Percentiles rank a stretch among this genome's conserved stretches.
phyloP scores from a whole-genome alignment of 1,284 basidiomycete genomes.

The Irpex lacteus region DNA sequence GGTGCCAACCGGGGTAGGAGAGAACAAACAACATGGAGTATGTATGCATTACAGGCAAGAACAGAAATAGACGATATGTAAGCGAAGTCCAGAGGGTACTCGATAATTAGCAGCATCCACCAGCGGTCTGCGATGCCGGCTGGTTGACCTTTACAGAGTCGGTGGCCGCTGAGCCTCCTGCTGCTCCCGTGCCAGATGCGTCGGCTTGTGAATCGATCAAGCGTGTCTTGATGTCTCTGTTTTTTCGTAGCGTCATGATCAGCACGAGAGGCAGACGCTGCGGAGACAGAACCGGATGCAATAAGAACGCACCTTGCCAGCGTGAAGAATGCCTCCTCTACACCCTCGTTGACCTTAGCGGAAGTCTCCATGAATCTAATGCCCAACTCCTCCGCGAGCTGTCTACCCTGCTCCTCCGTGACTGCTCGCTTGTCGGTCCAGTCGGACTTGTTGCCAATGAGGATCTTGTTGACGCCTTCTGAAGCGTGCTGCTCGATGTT shows the following conservation, averaged over 20 bases:
- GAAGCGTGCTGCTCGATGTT: slow-evolving; percentile 99
- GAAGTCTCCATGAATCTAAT: slow-evolving; percentile 98
- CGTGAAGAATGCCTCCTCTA: slow-evolving; percentile 99
- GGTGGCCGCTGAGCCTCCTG: slow-evolving; percentile 45
- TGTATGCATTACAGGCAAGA: slow-evolving; percentile 10
- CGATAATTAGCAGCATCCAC: slow-evolving; percentile 57
- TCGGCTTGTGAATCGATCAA: slow-evolving; percentile 94
- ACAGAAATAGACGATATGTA: slow-evolving; percentile 4
- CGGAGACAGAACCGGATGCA: background rate
- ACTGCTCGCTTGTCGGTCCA: slow-evolving; percentile 97
- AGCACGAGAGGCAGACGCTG: background rate
- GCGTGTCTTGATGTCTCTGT: slow-evolving; percentile 93
- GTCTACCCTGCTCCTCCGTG: slow-evolving; percentile 79
- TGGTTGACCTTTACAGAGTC: slow-evolving; percentile 68
- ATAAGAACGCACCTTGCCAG: slow-evolving; percentile 75
- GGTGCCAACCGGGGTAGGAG: background rate
- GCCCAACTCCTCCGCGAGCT: slow-evolving; percentile 86
- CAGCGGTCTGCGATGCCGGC: slow-evolving; percentile 40
- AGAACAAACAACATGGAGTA: slow-evolving; percentile 1
- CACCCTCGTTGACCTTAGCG: slow-evolving; percentile 96
- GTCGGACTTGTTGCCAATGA: slow-evolving; percentile 99
- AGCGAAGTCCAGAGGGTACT: slow-evolving; percentile 11
- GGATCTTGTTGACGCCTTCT: slow-evolving; percentile 98
- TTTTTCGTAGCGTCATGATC: background rate
- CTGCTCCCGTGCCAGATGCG: slow-evolving; percentile 42